Evolutionary conservation across 1,284 basidiomycete species (phyloP).

Genomic region (Somion occarium): DNA sequence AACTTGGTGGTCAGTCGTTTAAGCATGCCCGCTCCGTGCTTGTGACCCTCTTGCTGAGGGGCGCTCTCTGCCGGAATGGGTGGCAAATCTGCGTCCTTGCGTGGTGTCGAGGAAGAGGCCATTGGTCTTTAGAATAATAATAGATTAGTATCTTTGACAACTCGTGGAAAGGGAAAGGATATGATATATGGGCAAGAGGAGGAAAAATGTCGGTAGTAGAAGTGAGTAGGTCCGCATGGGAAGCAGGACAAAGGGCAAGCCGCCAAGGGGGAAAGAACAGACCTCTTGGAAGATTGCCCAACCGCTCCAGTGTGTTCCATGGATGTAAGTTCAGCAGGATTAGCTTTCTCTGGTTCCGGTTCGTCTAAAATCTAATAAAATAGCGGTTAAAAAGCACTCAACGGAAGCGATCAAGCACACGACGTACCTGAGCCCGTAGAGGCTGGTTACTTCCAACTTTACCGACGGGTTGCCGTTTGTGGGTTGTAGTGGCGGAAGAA

Average conservation of each 20-base stretch:
- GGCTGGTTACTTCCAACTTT: neutral
- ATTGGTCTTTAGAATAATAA: too few species aligned
- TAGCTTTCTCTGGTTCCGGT: neutral
- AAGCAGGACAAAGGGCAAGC: neutral
- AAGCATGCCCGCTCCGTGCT: conserved; percentile 2
- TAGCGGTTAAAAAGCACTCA: neutral
- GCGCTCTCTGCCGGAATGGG: neutral
- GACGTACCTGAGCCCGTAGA: neutral
- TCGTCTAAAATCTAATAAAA: neutral
- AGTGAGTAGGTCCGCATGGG: neutral
- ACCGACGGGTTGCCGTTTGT: neutral
- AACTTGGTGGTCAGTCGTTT: conserved; percentile 11
- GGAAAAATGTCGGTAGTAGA: neutral
- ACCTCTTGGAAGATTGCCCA: neutral
- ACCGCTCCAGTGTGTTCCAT: neutral
- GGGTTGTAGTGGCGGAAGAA: neutral
- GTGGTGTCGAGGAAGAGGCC: neutral
- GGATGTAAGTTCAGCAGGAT: neutral
- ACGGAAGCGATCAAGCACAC: neutral
- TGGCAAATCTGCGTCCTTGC: conserved; percentile 1
- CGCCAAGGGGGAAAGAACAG: neutral
- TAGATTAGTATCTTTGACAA: too few species aligned
- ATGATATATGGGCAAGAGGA: neutral
- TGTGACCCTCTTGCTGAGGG: neutral
- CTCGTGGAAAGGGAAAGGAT: too few species aligned